Evolutionary conservation across 352 stramenopile species (phyloP).

Genomic region (Salisapilia sapeloensis): DNA sequence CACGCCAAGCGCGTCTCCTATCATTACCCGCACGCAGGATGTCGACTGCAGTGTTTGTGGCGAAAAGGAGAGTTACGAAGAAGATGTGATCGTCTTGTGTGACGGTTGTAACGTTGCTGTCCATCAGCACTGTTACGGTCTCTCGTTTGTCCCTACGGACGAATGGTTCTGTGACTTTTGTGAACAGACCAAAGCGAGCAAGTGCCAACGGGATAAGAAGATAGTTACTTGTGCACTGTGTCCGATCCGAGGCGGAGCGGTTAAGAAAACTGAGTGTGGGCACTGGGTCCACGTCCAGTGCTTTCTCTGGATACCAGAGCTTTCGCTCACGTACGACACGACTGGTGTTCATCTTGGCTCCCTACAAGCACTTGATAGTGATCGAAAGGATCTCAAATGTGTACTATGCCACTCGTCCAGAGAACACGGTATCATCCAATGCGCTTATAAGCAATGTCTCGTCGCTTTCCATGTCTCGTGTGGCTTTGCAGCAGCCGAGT

Average conservation of each 20-base stretch:
- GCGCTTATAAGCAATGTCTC: slow-evolving; percentile 50
- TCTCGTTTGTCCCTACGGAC: slow-evolving; percentile 33
- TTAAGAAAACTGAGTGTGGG: slow-evolving; percentile 41
- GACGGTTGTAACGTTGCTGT: slow-evolving; percentile 76
- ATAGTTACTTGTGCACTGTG: slow-evolving; percentile 34
- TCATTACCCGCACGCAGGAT: slow-evolving; percentile 3
- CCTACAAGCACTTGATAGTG: slow-evolving; percentile 26
- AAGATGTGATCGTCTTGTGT: slow-evolving; percentile 83
- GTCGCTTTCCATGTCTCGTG: slow-evolving; percentile 71
- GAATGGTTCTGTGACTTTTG: slow-evolving; percentile 79
- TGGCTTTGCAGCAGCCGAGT: no score
- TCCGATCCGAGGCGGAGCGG: slow-evolving; percentile 32
- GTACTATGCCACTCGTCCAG: slow-evolving; percentile 47
- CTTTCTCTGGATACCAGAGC: slow-evolving; percentile 74
- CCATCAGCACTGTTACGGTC: slow-evolving; percentile 83
- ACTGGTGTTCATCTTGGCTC: slow-evolving; percentile 21
- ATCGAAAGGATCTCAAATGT: slow-evolving; percentile 45
- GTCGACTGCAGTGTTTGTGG: slow-evolving; percentile 58
- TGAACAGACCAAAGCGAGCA: not conserved
- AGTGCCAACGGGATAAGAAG: not conserved
- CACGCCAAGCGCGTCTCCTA: slow-evolving; percentile 4
- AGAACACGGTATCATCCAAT: slow-evolving; percentile 55
- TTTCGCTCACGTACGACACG: slow-evolving; percentile 20
- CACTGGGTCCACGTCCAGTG: slow-evolving; percentile 75
- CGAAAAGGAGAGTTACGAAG: slow-evolving; percentile 67